Base-by-base conservation (phyloP, 75 land plant species). In the Selaginella tamariscina region DNA sequence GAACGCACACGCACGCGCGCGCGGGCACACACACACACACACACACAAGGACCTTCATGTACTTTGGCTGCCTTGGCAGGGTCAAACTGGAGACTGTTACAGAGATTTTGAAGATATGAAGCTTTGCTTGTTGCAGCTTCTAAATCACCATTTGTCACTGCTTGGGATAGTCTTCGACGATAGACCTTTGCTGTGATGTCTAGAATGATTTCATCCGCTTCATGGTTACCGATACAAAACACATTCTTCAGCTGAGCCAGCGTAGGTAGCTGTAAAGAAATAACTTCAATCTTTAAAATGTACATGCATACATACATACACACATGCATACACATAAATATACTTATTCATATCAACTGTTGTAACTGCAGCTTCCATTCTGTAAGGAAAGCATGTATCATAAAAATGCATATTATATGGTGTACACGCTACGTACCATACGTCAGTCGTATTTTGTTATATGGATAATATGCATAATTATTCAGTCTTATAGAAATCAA, bases 51-150 rank as follows among this genome's bases (percentile, higher is more conserved):
- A 91, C 98, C 98, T 94, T 80, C 83, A 78, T 94, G 98, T 2
- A 89, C 82, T 73, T 85, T 71, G 56, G 81, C 81, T 30, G 98
- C 98, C 70, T 85, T 90, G 21, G 75, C 67, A 68, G 98, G 91
- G 74, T 94, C 86, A 81, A 94, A 87, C 33, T 78, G 88, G 32
- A 94, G 65, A 55, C 81, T 83, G 26, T 87, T 88, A 78, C 98
- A 94, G 15, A 94, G 82, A 57, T 72, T 75, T 78, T 94, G 96
- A 60, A 94, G 88, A 70, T 78, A 90, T 20, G 85, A 77, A 54
- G 98, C 98, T 70, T 94, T 94, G 76, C 98, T 94, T 31, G 89
- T 68, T 31, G 98, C 91, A 11, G 83, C 79, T 15, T 77, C 88
- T 27, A 94, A 74, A 55, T 85, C 91, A 60, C 90, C 93, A 65